Evolutionary conservation across 1,139 yeast genomes (phyloP), one percentile per base, ranked within the genome.

Genomic region (Kodamaea fungicola): DNA sequence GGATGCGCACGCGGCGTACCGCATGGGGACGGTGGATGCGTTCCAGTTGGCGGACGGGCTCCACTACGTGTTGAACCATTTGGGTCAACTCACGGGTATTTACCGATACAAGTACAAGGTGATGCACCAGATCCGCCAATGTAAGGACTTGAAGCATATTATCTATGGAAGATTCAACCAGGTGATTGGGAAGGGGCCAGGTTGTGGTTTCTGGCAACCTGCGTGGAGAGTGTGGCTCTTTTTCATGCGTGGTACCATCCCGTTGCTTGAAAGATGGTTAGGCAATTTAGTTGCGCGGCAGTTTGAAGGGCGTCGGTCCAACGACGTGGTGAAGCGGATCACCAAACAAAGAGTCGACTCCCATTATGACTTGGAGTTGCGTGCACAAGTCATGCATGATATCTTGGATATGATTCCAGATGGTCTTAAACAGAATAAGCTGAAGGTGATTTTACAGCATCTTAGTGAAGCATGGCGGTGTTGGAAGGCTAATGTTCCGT

Each of bases 171-270:
- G 83, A 40, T 92, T 94, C 64, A 92, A 94, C 54, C 64, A 64
- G 26, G 73, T 76, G 28, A 85, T 94, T 29, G 97, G 97, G 1
- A 92, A 92, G 56, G 99, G 99, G 1, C 98, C 98, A 1, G 99
- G 99, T 0, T 87, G 95, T 65, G 99, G 99, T 2, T 87, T 92
- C 59, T 94, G 99, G 99, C 98, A 92, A 54, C 98, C 98, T 1
- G 86, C 96, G 1, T 92, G 98, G 98, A 71, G 97, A 49, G 94
- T 90, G 1, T 94, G 98, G 99, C 67, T 94, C 3, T 86, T 82
- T 41, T 92, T 92, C 58, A 63, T 92, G 63, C 71, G 98, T 51
- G 99, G 99, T 10, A 83, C 83, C n/a, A 83, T 89, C 24, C 98
- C 99, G 0, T 61, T 92, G 32, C 65, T 94, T 12, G 98, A 94